phyloP scores from a whole-genome alignment of 352 stramenopile species.

The Pythium phragmitis region DNA sequence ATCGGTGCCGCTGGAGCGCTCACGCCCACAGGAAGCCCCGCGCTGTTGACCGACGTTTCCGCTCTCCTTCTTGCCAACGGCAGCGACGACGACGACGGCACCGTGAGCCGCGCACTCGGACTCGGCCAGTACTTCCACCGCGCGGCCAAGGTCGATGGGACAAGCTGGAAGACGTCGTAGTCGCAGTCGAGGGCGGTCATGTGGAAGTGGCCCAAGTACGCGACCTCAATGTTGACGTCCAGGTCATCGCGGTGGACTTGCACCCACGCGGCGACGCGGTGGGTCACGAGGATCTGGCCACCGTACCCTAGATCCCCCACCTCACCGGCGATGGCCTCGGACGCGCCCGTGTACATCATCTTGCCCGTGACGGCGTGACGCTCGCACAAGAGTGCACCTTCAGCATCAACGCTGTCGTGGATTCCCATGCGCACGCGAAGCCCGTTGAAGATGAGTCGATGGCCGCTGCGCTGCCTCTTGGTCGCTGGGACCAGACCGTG shows the following conservation, averaged over 20 bases:
- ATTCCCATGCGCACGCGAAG: slow-evolving; percentile 77
- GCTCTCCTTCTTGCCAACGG: too few relatives aligned
- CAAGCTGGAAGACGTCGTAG: slow-evolving; percentile 44
- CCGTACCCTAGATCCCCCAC: slow-evolving; percentile 28
- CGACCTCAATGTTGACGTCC: slow-evolving; percentile 21
- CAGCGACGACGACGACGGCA: too few relatives aligned
- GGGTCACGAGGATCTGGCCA: slow-evolving; percentile 33
- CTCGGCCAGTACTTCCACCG: not conserved
- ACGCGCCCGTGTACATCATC: slow-evolving; percentile 26
- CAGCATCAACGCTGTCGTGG: slow-evolving; percentile 40
- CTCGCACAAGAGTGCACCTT: slow-evolving; percentile 9
- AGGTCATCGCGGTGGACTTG: slow-evolving; percentile 19
- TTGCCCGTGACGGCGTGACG: slow-evolving; percentile 28
- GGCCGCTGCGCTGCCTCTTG: slow-evolving; percentile 40
- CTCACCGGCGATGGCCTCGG: slow-evolving; percentile 25
- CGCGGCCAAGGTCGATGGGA: slow-evolving; percentile 20
- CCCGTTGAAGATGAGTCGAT: slow-evolving; percentile 51
- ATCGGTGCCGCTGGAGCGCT: too few relatives aligned
- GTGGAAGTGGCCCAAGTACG: slow-evolving; percentile 38
- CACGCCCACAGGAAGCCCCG: too few relatives aligned
- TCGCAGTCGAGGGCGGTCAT: slow-evolving; percentile 27
- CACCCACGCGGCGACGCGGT: slow-evolving; percentile 28
- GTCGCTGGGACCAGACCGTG: slow-evolving; percentile 48
- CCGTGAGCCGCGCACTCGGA: too few relatives aligned
- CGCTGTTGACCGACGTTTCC: too few relatives aligned